A percentile compares a stretch with the other conserved stretches of the same genome.
phyloP scores from a whole-genome alignment of 345 rosid genomes.

The Pistacia vera region DNA sequence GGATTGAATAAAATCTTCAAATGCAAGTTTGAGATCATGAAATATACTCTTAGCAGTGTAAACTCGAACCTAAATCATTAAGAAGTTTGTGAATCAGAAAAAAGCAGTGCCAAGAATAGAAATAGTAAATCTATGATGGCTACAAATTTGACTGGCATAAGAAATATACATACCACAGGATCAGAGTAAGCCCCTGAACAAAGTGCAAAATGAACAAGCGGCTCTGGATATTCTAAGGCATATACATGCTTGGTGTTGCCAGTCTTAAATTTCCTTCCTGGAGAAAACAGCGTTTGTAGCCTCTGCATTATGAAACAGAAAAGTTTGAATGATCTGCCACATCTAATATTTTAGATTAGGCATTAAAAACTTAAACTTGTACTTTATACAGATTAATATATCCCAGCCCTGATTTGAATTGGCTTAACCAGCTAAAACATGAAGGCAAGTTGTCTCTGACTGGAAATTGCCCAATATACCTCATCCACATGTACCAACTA shows the following conservation, averaged over 20 bases:
- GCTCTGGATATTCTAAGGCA: conserved; percentile 81
- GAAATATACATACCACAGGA: conserved; percentile 52
- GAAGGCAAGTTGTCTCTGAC: no score
- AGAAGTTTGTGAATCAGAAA: conserved; percentile 9
- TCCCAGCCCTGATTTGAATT: background rate
- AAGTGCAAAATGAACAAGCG: conserved; percentile 82
- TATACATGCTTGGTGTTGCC: conserved; percentile 57
- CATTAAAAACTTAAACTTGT: background rate
- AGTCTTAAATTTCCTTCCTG: conserved; percentile 61
- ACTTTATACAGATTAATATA: background rate
- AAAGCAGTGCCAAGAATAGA: background rate
- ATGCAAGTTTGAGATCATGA: conserved; percentile 59
- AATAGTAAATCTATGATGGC: background rate
- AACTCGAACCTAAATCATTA: conserved; percentile 55
- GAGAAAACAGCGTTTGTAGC: conserved; percentile 75
- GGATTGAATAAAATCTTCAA: conserved; percentile 59
- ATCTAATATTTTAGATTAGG: background rate
- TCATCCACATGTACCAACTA: background rate
- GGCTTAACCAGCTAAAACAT: no score
- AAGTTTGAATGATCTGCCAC: background rate
- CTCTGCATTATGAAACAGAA: conserved; percentile 44
- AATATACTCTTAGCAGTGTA: conserved; percentile 65
- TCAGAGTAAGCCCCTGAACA: conserved; percentile 77
- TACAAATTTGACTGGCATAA: background rate
- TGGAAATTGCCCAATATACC: background rate